Conservation (phyloP, 2,329 filamentous ascomycete genomes). For the Juglanconis juglandina region DNA sequence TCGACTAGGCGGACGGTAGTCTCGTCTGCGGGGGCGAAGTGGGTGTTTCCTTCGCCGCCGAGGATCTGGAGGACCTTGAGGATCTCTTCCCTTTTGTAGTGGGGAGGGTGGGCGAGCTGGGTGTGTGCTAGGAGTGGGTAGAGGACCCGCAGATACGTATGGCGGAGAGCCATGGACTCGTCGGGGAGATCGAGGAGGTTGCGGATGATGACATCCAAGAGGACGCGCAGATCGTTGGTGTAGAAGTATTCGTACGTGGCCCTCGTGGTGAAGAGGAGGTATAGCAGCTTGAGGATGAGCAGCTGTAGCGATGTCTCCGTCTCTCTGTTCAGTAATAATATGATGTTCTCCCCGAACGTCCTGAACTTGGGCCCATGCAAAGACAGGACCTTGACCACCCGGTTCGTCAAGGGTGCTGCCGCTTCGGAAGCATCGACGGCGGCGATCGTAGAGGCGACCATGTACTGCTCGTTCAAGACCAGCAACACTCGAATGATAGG, state of each 20-base stretch:
- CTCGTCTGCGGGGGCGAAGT: slow-evolving; percentile 78
- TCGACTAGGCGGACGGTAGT: slow-evolving; percentile 75
- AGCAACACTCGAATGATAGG: slow-evolving; percentile 89
- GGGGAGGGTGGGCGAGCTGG: slow-evolving; percentile 77
- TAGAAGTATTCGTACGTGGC: slow-evolving; percentile 98
- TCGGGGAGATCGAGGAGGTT: slow-evolving; percentile 94
- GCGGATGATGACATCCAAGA: slow-evolving; percentile 92
- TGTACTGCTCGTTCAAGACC: slow-evolving; percentile 96
- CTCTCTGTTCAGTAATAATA: slow-evolving; percentile 89
- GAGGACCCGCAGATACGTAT: slow-evolving; percentile 91
- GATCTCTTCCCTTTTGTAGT: slow-evolving; percentile 90
- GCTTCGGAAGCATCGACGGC: slow-evolving; percentile 37
- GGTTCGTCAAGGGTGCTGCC: slow-evolving; percentile 69
- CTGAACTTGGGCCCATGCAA: slow-evolving; percentile 77
- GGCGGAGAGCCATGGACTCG: slow-evolving; percentile 71
- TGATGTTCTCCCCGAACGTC: slow-evolving; percentile 97
- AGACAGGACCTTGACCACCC: slow-evolving; percentile 87
- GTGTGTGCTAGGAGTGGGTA: slow-evolving; percentile 89
- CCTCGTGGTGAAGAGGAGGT: slow-evolving; percentile 88
- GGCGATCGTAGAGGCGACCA: slow-evolving; percentile 67
- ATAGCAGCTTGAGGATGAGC: slow-evolving; percentile 92
- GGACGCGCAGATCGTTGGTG: slow-evolving; percentile 90
- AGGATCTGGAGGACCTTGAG: slow-evolving; percentile 72
- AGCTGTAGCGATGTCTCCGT: slow-evolving; percentile 91
- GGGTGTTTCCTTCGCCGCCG: slow-evolving; percentile 60